Conservation (phyloP, 441 rosid genomes). For the Eutrema salsugineum region DNA sequence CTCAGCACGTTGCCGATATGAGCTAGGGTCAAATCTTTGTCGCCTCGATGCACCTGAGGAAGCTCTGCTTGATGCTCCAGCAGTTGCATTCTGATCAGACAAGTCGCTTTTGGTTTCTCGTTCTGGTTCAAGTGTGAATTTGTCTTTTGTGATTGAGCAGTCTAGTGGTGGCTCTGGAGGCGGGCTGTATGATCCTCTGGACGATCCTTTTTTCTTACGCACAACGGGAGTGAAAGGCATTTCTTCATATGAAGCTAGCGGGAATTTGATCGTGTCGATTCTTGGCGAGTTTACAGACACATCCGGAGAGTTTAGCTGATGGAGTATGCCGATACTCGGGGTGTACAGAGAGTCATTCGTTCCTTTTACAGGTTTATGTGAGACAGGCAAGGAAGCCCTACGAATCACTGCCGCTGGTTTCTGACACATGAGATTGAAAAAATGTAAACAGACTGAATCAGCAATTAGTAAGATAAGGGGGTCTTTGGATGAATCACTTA, state of each 20-base stretch:
- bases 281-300: slow-evolving; percentile 91
- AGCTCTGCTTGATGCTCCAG: slow-evolving; percentile 79
- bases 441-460: slow-evolving; percentile 15
- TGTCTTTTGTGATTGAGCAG: slow-evolving; percentile 77
- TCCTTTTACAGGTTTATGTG: slow-evolving; percentile 36
- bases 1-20: slow-evolving; percentile 83
- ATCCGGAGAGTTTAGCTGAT: slow-evolving; percentile 66
- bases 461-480: slow-evolving; percentile 1
- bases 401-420: slow-evolving; percentile 45
- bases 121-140: slow-evolving; percentile 64
- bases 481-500: slow-evolving; percentile 26
- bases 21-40: slow-evolving; percentile 67
- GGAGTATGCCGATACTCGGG: slow-evolving; percentile 45
- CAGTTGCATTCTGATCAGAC: slow-evolving; percentile 82
- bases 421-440: slow-evolving; percentile 12
- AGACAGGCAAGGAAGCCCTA: slow-evolving; percentile 67
- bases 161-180: slow-evolving; percentile 48
- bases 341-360: slow-evolving; percentile 25
- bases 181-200: slow-evolving; percentile 55
- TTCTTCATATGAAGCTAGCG: slow-evolving; percentile 75
- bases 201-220: slow-evolving; percentile 36
- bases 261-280: slow-evolving; percentile 90
- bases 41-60: slow-evolving; percentile 58
- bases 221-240: slow-evolving; percentile 49
- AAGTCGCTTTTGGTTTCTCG: slow-evolving; percentile 61